Evolutionary conservation across 257 asterid species (phyloP), one percentile per base, ranked within the genome.

Genomic region (Solanum etuberosum): DNA sequence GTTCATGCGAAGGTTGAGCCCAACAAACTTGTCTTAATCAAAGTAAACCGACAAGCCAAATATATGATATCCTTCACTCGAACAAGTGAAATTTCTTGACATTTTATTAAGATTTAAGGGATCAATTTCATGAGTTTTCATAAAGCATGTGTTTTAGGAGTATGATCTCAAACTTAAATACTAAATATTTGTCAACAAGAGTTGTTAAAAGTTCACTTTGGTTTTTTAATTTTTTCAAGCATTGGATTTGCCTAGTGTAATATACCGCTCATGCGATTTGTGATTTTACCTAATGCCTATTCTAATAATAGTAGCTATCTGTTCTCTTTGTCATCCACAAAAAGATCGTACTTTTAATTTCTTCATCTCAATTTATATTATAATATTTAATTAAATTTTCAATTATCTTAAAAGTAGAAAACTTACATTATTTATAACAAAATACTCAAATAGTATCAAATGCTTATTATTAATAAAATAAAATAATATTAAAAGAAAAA

Each of bases 41-140:
- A 61, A n/a, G 1, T 10, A 2, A 61, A 61, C 8, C 0, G 5
- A 61, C 15, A 61, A 61, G 1, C 2, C 15, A n/a, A 61, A 61
- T n/a, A 61, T 4, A 67, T 67, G 37, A 0, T 27, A 27, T 67
- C 0, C 3, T 27, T 67, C 18, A 0, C 3, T 3, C 0, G 10
- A 27, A 3, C 5, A 14, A 67, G 0, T 67, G 0, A 67, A 3
- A 6, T 0, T 27, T 67, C 3, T 27, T 13, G 11, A 27, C 0
- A 2, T 27, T 67, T 27, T 27, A 67, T 67, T 67, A 3, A 51
- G 0, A 6, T 18, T 48, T 51, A 51, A 67, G 21, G 1, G 5
- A 4, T 13, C 1, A 3, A 13, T 67, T 0, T 27, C 9, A 67
- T 67, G 1, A 0, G 2, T 67, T 67, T 67, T 27, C 0, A 13